Conservation (phyloP, 306 rosid species). For the Glycine tomentella region DNA sequence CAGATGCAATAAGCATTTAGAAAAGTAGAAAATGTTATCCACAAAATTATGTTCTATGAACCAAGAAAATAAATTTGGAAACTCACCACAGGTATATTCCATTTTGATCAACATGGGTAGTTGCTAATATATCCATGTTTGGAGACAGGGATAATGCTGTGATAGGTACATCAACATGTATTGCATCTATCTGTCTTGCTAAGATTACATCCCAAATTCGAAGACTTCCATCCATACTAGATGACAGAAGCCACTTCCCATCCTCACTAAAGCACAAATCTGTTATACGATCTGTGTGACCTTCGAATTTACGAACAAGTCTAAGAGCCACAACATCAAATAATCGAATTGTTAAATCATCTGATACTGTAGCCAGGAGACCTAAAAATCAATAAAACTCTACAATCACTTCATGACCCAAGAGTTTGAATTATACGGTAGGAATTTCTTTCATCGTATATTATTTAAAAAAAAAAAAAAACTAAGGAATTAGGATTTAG, state of each 20-base stretch:
- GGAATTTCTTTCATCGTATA: slow-evolving; percentile 27
- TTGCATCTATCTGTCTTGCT: slow-evolving; percentile 87
- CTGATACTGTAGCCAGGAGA: slow-evolving; percentile 85
- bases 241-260: slow-evolving; percentile 94
- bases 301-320: slow-evolving; percentile 92
- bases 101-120: slow-evolving; percentile 91
- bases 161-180: slow-evolving; percentile 80
- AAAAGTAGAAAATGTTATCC: background rate
- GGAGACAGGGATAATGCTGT: slow-evolving; percentile 90
- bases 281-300: slow-evolving; percentile 89
- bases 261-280: slow-evolving; percentile 98
- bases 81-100: slow-evolving; percentile 91
- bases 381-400: slow-evolving; percentile 59
- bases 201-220: slow-evolving; percentile 92
- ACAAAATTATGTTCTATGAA: slow-evolving; percentile 9
- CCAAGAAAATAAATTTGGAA: slow-evolving; percentile 36
- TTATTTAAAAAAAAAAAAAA: too few relatives aligned
- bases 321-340: slow-evolving; percentile 85
- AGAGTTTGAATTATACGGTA: slow-evolving; percentile 28
- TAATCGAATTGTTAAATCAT: slow-evolving; percentile 77
- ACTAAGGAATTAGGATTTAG: slow-evolving; percentile 25
- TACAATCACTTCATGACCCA: slow-evolving; percentile 27
- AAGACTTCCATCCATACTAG: slow-evolving; percentile 97
- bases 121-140: slow-evolving; percentile 90
- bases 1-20: slow-evolving; percentile 17